Evolutionary conservation across 1,139 yeast species (phyloP), one percentile per base, ranked within the genome.

Genomic region (Yamadazyma aaseri): DNA sequence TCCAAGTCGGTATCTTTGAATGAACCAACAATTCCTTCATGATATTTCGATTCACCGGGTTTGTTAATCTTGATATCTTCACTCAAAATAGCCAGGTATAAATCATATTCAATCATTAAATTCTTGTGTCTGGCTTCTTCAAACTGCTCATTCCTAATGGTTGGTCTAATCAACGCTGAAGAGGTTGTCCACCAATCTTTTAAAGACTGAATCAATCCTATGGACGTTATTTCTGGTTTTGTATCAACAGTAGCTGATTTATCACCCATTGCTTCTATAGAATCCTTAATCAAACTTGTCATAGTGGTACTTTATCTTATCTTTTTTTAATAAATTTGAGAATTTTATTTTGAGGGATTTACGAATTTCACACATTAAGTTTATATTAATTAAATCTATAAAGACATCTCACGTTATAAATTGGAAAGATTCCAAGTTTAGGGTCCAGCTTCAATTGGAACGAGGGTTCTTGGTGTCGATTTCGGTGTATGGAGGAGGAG

Each of bases 171-270:
- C 24, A 62, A 45, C 11, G 51, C 50, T 9, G 57, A 41, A 4
- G 66, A 50, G 4, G 60, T 51, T 15, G 46, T 34, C 73, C 73
- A 67, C 74, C 74, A 68, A 46, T 68, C 73, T 20, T 46, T 44
- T 24, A 65, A 35, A 1, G 72, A 65, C 23, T 51, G 49, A 8
- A 35, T 28, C 6, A 63, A 17, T 0, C 65, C 41, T n/a, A 65
- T 35, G 22, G 41, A 31, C n/a, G 25, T 29, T 5, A 28, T 10
- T 2, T 12, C 24, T 7, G 27, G 10, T n/a, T 20, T 17, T 5
- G 27, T 15, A 7, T 18, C 21, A 10, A 10, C 10, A 23, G n/a
- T 24, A 5, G 26, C 11, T 9, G 37, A 28, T 25, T 34, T 31
- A 32, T 43, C 47, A 5, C 47, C 47, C 47, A 52, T 52, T 13